Evolutionary conservation across 169 alveolate species (phyloP), one percentile per base, ranked within the genome.

Genomic region (Sarcocystis neurona): DNA sequence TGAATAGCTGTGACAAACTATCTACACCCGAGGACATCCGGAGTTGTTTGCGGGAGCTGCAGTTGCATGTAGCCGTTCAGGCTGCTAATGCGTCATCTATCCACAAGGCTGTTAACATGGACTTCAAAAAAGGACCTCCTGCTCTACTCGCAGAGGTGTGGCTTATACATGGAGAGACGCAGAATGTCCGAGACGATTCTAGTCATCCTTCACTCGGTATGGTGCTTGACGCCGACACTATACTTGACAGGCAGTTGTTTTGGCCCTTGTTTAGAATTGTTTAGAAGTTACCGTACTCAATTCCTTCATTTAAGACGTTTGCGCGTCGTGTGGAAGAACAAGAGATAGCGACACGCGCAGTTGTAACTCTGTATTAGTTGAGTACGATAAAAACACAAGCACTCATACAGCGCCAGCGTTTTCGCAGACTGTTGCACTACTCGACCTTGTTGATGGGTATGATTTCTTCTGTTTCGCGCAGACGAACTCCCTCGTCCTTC

Each of bases 71-170:
- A 39, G 82, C 82, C n/a, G 15, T 72, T 56, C 82, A 72, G 34
- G 4, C 82, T 10, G 82, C 82, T 18, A 72, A 72, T 37, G 37
- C 82, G 32, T 3, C 20, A 32, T 44, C 39, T 10, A 6, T 39
- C 3, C 82, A 56, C 32, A 72, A n/a, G 32, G 82, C 82, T 18
- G 82, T 72, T 5, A 44, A 72, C 34, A 4, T 56, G 6, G 82
- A 72, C 56, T 44, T 6, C 56, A 72, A 37, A 39, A 6, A 72
- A 23, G 82, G 82, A 48, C 82, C 82, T 72, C 82, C 82, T 27
- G 82, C 82, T 20, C n/a, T 72, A 56, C 82, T 72, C 39, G 82
- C 82, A 27, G 82, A 72, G 46, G 56, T 44, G 4, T 72, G 82
- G 82, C 82, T 72, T 3, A 56, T 72, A 1, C 82, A 72, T 56